Evolutionary conservation across 2,329 filamentous ascomycete genomes (phyloP), one percentile per base, ranked within the genome.

Genomic region (Pyricularia pennisetigena): DNA sequence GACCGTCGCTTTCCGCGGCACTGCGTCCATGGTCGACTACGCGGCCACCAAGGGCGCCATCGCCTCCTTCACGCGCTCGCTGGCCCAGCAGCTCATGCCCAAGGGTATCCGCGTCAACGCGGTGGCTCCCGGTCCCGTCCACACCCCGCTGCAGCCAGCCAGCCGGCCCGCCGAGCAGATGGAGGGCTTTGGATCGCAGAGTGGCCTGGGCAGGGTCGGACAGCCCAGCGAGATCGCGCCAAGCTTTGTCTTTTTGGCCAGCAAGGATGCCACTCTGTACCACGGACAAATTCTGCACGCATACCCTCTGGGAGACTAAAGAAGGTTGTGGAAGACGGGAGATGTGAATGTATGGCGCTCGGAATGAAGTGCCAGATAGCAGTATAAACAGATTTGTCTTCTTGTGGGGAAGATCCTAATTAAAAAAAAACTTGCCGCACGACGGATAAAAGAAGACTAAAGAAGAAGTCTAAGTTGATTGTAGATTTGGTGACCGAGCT

Each of bases 1-100:
- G 35, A 89, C 95, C 76, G 94, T 94, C 76, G 90, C 82, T 1
- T 87, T 86, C 75, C 79, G 83, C 68, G 85, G 85, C 1, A 84
- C 82, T 2, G 70, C 75, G 0, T 69, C 74, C 23, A 81, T 86
- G 77, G 74, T 87, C 1, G 86, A 88, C 73, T 88, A 87, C 71
- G 78, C 82, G 2, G 76, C 84, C 0, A 87, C 84, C 6, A 88
- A 88, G 72, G 85, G 84, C 7, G 85, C 85, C 28, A 86, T 88
- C 68, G 79, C 82, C 2, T 81, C 82, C 0, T 87, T 88, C 71
- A 87, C 85, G 0, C 77, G 81, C 14, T 78, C 83, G 5, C 75
- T 88, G 54, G 80, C 84, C 0, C 79, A 83, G 70, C 82, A 87
- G 68, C 75, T 87, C 4, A 77, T 82, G n/a, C 77, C 81, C 0